A percentile compares a stretch with the other conserved stretches of the same genome.
These are phyloP conservation scores for Boletus tomentosulus DNA, from an alignment of 768 basidiomycete species.

Conservation along the genomic window DNA sequence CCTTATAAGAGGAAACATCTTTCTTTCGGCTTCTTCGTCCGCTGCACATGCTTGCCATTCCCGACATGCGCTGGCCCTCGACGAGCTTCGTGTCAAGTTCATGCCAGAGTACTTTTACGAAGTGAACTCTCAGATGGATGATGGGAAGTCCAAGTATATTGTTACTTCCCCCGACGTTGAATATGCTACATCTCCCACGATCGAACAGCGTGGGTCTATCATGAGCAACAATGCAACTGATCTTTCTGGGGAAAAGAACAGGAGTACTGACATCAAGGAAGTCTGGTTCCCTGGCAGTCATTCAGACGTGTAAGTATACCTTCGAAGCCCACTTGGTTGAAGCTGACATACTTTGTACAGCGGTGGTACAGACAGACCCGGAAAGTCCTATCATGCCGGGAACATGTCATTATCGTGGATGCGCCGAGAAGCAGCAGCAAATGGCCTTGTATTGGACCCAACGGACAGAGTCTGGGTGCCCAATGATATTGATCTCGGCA, in stretches of 20 bases:
- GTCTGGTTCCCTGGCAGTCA: conserved; percentile 55
- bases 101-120: conserved; percentile 39
- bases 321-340: neutral
- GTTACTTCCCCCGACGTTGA: neutral
- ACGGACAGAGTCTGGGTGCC: conserved; percentile 25
- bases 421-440: conserved; percentile 26
- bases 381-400: conserved; percentile 17
- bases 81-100: conserved; percentile 59
- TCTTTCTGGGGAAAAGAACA: neutral
- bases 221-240: neutral
- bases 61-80: conserved; percentile 61
- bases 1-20: conserved; percentile 40
- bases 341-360: conserved; percentile 6
- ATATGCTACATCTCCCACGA: neutral
- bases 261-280: conserved; percentile 41
- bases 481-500: conserved; percentile 22
- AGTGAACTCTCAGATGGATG: conserved; percentile 19
- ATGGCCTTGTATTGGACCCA: conserved; percentile 24
- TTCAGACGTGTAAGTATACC: conserved; percentile 29
- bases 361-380: conserved; percentile 21
- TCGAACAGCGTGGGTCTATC: neutral
- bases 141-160: conserved; percentile 6
- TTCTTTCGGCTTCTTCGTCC: conserved; percentile 53
- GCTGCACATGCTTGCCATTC: conserved; percentile 56
- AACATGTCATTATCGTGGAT: conserved; percentile 31